phyloP scores from a whole-genome alignment of 2,329 filamentous ascomycete species.

The Penicillium sp. region DNA sequence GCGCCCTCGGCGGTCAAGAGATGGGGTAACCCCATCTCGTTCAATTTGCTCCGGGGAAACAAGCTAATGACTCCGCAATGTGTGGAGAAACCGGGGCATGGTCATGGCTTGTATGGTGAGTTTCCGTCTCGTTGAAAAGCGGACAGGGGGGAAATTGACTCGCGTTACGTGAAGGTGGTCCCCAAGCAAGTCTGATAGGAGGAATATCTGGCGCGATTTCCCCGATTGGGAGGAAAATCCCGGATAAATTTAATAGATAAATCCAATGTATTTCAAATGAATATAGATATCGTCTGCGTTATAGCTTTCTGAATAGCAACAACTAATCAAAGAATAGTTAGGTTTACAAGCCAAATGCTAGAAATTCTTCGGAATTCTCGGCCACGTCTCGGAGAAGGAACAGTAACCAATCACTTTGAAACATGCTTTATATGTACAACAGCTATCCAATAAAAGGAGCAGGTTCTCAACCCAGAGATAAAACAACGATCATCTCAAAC shows the following conservation, averaged over 20 bases:
- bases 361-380: background rate
- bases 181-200: slow-evolving; percentile 17
- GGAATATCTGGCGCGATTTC: slow-evolving; percentile 14
- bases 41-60: slow-evolving; percentile 19
- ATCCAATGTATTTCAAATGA: background rate
- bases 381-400: background rate
- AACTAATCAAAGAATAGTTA: background rate
- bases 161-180: background rate
- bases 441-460: slow-evolving; percentile 9
- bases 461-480: background rate
- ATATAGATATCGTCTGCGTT: too few relatives aligned
- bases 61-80: background rate
- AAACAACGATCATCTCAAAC: background rate
- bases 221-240: slow-evolving; percentile 26
- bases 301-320: background rate
- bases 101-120: background rate
- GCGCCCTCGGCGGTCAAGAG: background rate
- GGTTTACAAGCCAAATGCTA: background rate
- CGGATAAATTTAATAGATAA: slow-evolving; percentile 7
- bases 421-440: slow-evolving; percentile 25
- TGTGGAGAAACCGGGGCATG: slow-evolving; percentile 13
- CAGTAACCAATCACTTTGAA: slow-evolving; percentile 13
- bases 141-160: slow-evolving; percentile 8
- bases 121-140: slow-evolving; percentile 1
- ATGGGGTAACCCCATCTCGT: slow-evolving; percentile 7